Evolutionary conservation across 1,284 basidiomycete genomes (phyloP), one percentile per base, ranked within the genome.

Genomic region (Sporisorium scitamineum): DNA sequence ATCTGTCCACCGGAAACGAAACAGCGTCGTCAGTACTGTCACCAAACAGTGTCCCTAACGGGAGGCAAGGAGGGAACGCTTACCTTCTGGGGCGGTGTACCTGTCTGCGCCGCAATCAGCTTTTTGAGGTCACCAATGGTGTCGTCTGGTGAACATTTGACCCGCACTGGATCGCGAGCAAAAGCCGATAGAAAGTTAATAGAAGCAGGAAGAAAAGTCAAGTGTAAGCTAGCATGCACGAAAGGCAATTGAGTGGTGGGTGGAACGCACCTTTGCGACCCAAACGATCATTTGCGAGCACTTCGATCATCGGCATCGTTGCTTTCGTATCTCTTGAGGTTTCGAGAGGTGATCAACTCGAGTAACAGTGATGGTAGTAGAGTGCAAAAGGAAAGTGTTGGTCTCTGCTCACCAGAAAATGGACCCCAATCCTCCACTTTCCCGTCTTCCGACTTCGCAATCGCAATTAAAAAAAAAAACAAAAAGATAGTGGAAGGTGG

Each of bases 111-210:
- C 2, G 93, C 95, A 77, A 99, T 97, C 65, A 98, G 91, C 86
- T 93, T 93, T 89, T 99, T 99, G 68, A 98, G 88, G 86, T 97
- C 95, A 32, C 95, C 95, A 27, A 99, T 93, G 0, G 96, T 99
- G 86, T 99, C 96, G 16, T 97, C 92, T 5, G 94, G 91, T 80
- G 63, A 76, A 64, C 81, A 83, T 58, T 85, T 85, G 48, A 85
- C 83, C 13, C 82, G 67, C 10, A 85, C 83, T 84, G 57, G 39
- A 34, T 14, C 7, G 58, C 26, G n/a, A 44, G 27, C 10, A 44
- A 3, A 29, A 27, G 13, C 18, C 41, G 18, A n/a, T 44, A 29
- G 13, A 34, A 24, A 44, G 20, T 11, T 16, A 22, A 24, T 8
- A 61, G 26, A 3, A 41, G 42, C 22, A 57, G 34, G 13, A 32